Conservation (phyloP, 805 yeast species). For the Metschnikowia cubensis region DNA sequence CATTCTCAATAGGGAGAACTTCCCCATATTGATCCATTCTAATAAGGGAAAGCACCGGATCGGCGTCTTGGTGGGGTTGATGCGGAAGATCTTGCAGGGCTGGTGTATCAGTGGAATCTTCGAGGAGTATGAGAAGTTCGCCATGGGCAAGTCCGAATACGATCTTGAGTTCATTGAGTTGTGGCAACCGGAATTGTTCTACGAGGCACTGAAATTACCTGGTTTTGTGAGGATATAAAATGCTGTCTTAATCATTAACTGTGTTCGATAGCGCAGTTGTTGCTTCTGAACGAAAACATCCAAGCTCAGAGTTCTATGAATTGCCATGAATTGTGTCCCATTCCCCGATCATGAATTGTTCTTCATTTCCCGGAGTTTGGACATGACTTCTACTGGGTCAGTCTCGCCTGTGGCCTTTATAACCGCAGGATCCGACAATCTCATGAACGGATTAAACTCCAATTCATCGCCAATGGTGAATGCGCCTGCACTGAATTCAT, state of each 20-base stretch:
- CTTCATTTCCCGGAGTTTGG: constrained; percentile 68
- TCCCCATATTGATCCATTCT: constrained; percentile 86
- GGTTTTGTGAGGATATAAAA: constrained; percentile 50
- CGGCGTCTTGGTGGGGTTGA: constrained; percentile 88
- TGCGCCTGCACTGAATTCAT: constrained; percentile 79
- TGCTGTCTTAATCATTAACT: background rate
- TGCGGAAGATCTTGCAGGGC: constrained; percentile 81
- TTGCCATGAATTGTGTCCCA: constrained; percentile 26
- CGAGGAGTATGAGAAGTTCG: constrained; percentile 89
- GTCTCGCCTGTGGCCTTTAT: constrained; percentile 52
- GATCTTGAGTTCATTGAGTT: constrained; percentile 88
- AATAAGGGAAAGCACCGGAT: constrained; percentile 97
- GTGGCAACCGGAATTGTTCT: constrained; percentile 60
- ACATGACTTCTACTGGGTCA: constrained; percentile 60
- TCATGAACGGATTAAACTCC: constrained; percentile 85
- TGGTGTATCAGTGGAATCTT: constrained; percentile 93
- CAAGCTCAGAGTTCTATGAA: constrained; percentile 9
- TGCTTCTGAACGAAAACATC: background rate
- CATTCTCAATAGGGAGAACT: constrained; percentile 61
- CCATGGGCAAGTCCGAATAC: constrained; percentile 89
- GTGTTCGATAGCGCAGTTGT: background rate
- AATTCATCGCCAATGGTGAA: constrained; percentile 85
- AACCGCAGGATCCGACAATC: constrained; percentile 61
- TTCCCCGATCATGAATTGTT: constrained; percentile 35
- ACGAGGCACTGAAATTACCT: constrained; percentile 51